phyloP scores from a whole-genome alignment of 768 basidiomycete species.

The Holtermanniella nyarrowii region DNA sequence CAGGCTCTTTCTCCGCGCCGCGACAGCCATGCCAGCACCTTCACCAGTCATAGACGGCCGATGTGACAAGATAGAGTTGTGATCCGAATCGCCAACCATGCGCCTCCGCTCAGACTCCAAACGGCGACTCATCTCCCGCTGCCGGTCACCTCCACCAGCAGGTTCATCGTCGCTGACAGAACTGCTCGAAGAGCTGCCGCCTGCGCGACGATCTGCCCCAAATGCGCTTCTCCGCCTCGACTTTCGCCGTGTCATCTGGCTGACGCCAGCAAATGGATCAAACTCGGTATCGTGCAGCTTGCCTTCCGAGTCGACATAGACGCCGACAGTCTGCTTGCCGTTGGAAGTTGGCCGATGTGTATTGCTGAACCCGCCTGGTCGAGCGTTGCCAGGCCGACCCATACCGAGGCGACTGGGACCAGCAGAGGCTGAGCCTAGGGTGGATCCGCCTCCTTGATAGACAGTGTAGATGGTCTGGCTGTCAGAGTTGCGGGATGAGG shows the following conservation, averaged over 20 bases:
- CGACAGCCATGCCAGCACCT: background rate
- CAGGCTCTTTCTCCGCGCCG: background rate
- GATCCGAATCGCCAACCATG: background rate
- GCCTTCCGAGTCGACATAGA: slow-evolving; percentile 34
- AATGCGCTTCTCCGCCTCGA: slow-evolving; percentile 30
- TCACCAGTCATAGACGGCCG: background rate
- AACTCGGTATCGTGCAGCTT: slow-evolving; percentile 39
- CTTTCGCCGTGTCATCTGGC: slow-evolving; percentile 28
- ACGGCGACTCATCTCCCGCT: background rate
- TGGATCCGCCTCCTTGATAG: slow-evolving; percentile 12
- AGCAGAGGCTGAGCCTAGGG: slow-evolving; percentile 15
- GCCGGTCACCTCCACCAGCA: background rate
- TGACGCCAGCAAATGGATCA: slow-evolving; percentile 37
- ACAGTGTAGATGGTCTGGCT: slow-evolving; percentile 1
- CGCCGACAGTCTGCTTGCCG: slow-evolving; percentile 16
- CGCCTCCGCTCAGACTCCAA: background rate
- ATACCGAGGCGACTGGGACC: slow-evolving; percentile 5
- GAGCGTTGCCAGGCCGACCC: slow-evolving; percentile 5
- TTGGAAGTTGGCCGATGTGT: background rate
- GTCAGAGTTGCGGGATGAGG: background rate
- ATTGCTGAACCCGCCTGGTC: background rate
- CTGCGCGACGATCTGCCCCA: slow-evolving; percentile 24
- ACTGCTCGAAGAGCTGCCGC: slow-evolving; percentile 10
- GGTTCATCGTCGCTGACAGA: background rate
- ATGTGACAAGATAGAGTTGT: background rate